Base-by-base conservation (phyloP, 805 yeast species). In the Zygoascus bituminiphila region DNA sequence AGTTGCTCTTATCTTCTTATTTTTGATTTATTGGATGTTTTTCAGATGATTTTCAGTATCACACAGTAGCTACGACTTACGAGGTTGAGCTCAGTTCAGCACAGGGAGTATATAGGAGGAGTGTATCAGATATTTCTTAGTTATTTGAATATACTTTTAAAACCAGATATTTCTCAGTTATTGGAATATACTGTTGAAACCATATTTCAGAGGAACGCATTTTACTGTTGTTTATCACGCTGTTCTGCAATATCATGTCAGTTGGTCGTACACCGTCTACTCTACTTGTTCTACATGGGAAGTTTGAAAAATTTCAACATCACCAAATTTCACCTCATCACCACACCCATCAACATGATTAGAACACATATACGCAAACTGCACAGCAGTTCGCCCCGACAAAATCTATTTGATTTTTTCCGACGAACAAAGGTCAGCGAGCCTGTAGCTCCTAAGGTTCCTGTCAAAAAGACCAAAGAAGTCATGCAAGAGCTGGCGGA, bases 1-100 rank as follows among this genome's bases (percentile, higher is more conserved):
- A 14, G 74, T 84, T 22, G 82, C 82, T 1, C 69, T 91, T 36
- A 53, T 71, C 24, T 66, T 89, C 44, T 80, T 88, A 20, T 86
- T 89, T 62, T 66, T 93, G 46, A 67, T 91, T 31, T 93, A 94
- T 86, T 88, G 87, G 76, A 72, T 85, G 62, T 79, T 86, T 53
- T 68, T 84, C 17, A 72, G 78, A 10, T 58, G 42, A 9, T 5
- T 39, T 4, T 39, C 26, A n/a, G n/a, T n/a, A n/a, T n/a, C n/a
- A n/a, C n/a, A n/a, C n/a, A n/a, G n/a, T n/a, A n/a, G n/a, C n/a
- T n/a, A n/a, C n/a, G n/a, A n/a, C n/a, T n/a, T n/a, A n/a, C 26
- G 2, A 12, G 17, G 17, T 20, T 4, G 39, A 9, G 39, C 15
- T n/a, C 19, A 20, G 21, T n/a, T 36, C 14, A 4, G 39, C 14